Evolutionary conservation across 164 flowering plant genomes (phyloP).

Genomic region (Sextonia rubra): DNA sequence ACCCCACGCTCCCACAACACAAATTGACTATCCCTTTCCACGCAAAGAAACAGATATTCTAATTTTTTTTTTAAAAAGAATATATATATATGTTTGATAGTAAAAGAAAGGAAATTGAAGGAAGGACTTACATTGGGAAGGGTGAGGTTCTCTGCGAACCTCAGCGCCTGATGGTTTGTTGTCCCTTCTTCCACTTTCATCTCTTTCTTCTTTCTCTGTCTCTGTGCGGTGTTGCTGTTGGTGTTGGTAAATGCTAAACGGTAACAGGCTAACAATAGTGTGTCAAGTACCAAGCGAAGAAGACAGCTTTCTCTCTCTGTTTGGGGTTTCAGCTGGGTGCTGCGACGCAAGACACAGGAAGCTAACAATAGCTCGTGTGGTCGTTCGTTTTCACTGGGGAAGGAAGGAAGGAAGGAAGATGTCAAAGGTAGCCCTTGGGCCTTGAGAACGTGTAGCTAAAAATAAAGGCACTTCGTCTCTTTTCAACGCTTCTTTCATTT

Average conservation of each 20-base stretch:
- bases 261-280: too few relatives aligned
- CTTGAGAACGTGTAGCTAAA: too few relatives aligned
- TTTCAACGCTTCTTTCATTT: neutral
- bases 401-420: too few relatives aligned
- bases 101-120: neutral
- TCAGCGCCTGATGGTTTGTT: slow-evolving; percentile 7
- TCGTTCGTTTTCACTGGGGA: too few relatives aligned
- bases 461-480: neutral
- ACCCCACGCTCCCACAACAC: too few relatives aligned
- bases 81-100: neutral
- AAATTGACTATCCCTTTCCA: neutral
- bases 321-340: too few relatives aligned
- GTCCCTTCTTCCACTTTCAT: slow-evolving; percentile 1
- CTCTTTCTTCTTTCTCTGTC: neutral
- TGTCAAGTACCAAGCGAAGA: too few relatives aligned
- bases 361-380: too few relatives aligned
- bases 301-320: neutral
- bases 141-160: slow-evolving; percentile 10
- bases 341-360: too few relatives aligned
- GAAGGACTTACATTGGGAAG: slow-evolving; percentile 9
- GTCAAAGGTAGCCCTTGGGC: too few relatives aligned
- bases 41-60: neutral
- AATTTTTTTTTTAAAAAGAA: neutral
- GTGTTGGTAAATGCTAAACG: too few relatives aligned
- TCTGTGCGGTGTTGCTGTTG: neutral